A percentile compares a stretch with the other conserved stretches of the same genome.
Conservation (phyloP, 805 yeast species). For the Yarrowia keelungensis region DNA sequence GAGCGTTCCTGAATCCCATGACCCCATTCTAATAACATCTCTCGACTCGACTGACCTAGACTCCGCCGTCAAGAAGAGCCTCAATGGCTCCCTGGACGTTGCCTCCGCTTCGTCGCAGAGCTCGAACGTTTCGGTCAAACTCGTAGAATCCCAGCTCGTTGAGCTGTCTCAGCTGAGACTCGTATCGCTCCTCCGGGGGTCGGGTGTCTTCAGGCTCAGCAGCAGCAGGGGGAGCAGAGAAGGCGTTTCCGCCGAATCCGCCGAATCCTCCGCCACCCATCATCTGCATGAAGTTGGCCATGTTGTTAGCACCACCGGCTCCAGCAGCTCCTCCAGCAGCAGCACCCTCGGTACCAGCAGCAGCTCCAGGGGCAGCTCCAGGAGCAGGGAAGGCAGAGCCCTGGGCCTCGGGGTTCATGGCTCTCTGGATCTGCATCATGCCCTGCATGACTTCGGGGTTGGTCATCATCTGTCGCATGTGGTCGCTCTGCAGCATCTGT, state of each 20-base stretch:
- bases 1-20: neutral
- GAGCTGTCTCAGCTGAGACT: conserved; percentile 71
- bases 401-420: conserved; percentile 51
- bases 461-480: conserved; percentile 76
- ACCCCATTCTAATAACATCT: neutral
- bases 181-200: conserved; percentile 83
- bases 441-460: conserved; percentile 87
- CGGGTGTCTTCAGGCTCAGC: conserved; percentile 63
- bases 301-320: conserved; percentile 16
- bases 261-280: conserved; percentile 40
- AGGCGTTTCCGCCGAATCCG: conserved; percentile 56
- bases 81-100: conserved; percentile 97
- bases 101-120: conserved; percentile 94
- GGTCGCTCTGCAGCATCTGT: conserved; percentile 81
- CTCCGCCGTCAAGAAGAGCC: conserved; percentile 71
- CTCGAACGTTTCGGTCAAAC: conserved; percentile 89
- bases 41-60: conserved; percentile 46
- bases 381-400: conserved; percentile 53
- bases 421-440: conserved; percentile 75
- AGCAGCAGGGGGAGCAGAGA: conserved; percentile 48
- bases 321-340: conserved; percentile 40
- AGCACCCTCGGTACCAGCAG: conserved; percentile 42
- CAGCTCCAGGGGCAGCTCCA: conserved; percentile 45
- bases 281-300: conserved; percentile 36
- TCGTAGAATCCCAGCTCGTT: conserved; percentile 90